Conservation (phyloP, 2,329 filamentous ascomycete species). For the Fusarium marasasianum region DNA sequence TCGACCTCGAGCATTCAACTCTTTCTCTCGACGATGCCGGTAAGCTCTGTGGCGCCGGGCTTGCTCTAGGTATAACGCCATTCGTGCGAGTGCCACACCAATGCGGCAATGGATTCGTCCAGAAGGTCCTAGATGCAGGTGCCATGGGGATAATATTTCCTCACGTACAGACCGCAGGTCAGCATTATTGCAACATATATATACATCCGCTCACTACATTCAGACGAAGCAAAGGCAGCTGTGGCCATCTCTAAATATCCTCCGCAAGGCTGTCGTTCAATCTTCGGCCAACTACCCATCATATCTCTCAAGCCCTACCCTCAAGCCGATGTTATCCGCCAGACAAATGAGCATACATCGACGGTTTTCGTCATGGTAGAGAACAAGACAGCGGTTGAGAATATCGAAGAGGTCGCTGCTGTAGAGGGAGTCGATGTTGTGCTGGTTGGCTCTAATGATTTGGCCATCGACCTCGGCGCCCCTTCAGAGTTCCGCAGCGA, state of each 20-base stretch:
- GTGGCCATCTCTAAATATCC: not conserved
- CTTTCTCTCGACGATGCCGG: not conserved
- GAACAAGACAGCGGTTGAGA: not conserved
- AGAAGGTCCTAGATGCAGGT: not conserved
- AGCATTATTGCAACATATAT: accelerated
- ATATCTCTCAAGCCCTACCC: not conserved
- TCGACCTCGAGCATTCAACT: not conserved
- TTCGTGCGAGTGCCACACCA: not conserved
- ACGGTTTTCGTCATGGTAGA: not conserved
- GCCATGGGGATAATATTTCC: not conserved
- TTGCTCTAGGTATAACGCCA: not conserved
- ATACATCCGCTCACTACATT: not conserved
- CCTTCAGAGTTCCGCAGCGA: not conserved
- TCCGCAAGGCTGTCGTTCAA: not conserved
- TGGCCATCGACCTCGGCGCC: not conserved
- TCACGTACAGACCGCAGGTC: not conserved
- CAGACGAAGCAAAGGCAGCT: not conserved
- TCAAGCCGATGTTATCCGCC: not conserved
- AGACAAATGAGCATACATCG: not conserved
- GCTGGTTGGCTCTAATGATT: not conserved
- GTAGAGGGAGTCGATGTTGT: not conserved
- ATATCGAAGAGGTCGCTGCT: not conserved
- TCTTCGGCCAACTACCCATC: not conserved
- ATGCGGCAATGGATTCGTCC: not conserved
- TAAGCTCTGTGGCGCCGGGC: not conserved